These are phyloP conservation scores for Mucuna pruriens DNA, from an alignment of 306 rosid genomes.

Conservation along the genomic window DNA sequence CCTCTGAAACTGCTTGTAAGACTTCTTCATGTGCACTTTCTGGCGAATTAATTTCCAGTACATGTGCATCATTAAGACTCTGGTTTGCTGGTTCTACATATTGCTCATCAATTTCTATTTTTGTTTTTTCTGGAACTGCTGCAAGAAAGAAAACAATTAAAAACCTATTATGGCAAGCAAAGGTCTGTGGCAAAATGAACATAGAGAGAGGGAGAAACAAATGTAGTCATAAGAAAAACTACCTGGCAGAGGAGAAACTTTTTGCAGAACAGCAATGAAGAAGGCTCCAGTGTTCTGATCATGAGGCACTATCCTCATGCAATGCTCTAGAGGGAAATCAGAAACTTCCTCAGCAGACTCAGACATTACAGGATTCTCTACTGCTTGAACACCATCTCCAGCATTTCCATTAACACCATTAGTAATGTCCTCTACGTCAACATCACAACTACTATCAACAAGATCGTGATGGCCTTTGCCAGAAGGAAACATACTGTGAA, in stretches of 20 bases:
- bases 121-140: slow-evolving; percentile 59
- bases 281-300: slow-evolving; percentile 99
- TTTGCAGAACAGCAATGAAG: slow-evolving; percentile 88
- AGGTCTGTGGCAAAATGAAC: slow-evolving; percentile 13
- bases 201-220: neutral
- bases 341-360: slow-evolving; percentile 67
- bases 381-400: slow-evolving; percentile 50
- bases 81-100: slow-evolving; percentile 39
- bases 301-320: slow-evolving; percentile 94
- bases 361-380: slow-evolving; percentile 42
- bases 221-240: slow-evolving; percentile 29
- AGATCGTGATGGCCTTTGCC: slow-evolving; percentile 57
- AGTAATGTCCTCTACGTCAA: slow-evolving; percentile 47
- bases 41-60: slow-evolving; percentile 39
- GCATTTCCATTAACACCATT: slow-evolving; percentile 46
- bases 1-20: slow-evolving; percentile 57
- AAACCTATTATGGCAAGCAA: slow-evolving; percentile 29
- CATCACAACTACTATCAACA: slow-evolving; percentile 36
- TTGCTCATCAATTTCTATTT: slow-evolving; percentile 32
- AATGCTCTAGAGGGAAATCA: slow-evolving; percentile 76
- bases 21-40: slow-evolving; percentile 51
- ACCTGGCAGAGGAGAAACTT: slow-evolving; percentile 87
- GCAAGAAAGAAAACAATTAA: slow-evolving; percentile 36
- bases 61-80: slow-evolving; percentile 50
- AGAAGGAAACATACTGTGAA: slow-evolving; percentile 90